phyloP scores from a whole-genome alignment of 2,329 filamentous ascomycete species.

The Exophiala mesophila region DNA sequence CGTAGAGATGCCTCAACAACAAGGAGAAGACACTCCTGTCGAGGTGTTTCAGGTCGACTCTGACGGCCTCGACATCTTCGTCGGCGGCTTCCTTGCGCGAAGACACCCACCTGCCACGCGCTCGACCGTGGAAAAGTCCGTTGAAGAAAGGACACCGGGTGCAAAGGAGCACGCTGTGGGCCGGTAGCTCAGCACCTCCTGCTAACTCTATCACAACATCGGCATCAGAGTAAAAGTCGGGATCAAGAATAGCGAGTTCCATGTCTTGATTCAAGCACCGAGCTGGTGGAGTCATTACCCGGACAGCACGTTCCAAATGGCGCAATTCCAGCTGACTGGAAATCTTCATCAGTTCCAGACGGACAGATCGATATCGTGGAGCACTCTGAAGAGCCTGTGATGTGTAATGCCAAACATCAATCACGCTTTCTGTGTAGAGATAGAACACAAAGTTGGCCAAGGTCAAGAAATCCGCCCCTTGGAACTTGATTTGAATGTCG shows the following conservation, averaged over 20 bases:
- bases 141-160: slow-evolving; percentile 89
- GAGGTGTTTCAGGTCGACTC: slow-evolving; percentile 79
- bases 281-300: slow-evolving; percentile 64
- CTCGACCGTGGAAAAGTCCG: slow-evolving; percentile 82
- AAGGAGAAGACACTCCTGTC: slow-evolving; percentile 67
- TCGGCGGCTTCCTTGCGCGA: slow-evolving; percentile 53
- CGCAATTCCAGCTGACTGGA: slow-evolving; percentile 65
- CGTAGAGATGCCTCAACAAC: slow-evolving; percentile 76
- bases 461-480: slow-evolving; percentile 69
- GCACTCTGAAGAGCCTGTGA: slow-evolving; percentile 61
- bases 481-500: slow-evolving; percentile 59
- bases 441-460: slow-evolving; percentile 76
- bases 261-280: slow-evolving; percentile 66
- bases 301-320: slow-evolving; percentile 69
- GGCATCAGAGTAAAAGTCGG: slow-evolving; percentile 68
- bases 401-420: slow-evolving; percentile 83
- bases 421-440: slow-evolving; percentile 70
- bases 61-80: slow-evolving; percentile 49
- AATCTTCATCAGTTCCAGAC: slow-evolving; percentile 82
- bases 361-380: slow-evolving; percentile 70
- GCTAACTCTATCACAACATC: slow-evolving; percentile 77
- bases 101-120: slow-evolving; percentile 77
- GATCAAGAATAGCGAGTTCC: slow-evolving; percentile 61
- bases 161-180: slow-evolving; percentile 75
- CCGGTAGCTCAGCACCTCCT: slow-evolving; percentile 60